Percentiles rank a stretch among this genome's conserved stretches.
These are phyloP conservation scores for Lasiodiplodia theobromae DNA, from an alignment of 2,329 filamentous ascomycete species.

Conservation along the genomic window DNA sequence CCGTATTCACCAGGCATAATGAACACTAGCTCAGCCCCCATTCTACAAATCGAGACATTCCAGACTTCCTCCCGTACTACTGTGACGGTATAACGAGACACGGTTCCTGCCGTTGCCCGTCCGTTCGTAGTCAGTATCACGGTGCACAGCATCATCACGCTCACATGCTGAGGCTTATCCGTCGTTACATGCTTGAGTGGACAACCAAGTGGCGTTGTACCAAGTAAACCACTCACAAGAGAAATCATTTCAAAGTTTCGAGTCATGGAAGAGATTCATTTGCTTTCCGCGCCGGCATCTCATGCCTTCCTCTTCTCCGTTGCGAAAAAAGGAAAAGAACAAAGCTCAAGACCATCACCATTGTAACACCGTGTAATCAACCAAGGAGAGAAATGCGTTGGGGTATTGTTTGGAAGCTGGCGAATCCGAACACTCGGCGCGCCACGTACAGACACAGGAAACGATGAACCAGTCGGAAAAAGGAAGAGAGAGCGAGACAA, in stretches of 20 bases:
- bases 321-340: not conserved
- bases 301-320: slow-evolving; percentile 5
- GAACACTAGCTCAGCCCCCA: no score
- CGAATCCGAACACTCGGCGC: not conserved
- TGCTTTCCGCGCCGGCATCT: not conserved
- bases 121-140: not conserved
- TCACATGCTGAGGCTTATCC: no score
- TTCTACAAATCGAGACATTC: no score
- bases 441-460: slow-evolving; percentile 1
- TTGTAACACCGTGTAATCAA: slow-evolving; percentile 19
- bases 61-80: no score
- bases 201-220: no score
- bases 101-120: not conserved
- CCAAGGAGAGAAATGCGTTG: slow-evolving; percentile 20
- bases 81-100: no score
- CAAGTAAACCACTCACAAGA: not conserved
- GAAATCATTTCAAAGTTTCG: not conserved
- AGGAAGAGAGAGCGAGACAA: not conserved
- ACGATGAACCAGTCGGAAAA: not conserved
- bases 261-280: not conserved
- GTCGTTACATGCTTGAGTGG: no score
- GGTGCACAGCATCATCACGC: not conserved
- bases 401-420: slow-evolving; percentile 21
- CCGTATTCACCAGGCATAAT: no score
- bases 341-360: not conserved